Evolutionary conservation across 2,329 filamentous ascomycete species (phyloP).

Genomic region (Penicillium sclerotigenum): DNA sequence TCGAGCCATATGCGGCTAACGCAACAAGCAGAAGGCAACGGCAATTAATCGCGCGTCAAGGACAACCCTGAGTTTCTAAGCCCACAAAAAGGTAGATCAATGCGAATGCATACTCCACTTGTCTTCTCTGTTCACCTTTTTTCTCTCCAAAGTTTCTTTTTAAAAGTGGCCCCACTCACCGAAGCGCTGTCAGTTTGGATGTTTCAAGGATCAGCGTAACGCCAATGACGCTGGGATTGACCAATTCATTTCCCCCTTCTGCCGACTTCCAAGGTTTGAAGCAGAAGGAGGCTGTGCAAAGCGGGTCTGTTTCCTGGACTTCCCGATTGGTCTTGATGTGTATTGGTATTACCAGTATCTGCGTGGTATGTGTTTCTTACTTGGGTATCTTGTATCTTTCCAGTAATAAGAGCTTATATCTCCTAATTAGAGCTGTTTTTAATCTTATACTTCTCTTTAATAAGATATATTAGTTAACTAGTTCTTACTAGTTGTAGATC

Average conservation of each 20-base stretch:
- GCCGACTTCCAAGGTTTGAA: conserved; percentile 10
- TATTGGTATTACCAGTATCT: conserved; percentile 7
- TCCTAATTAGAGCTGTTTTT: not conserved
- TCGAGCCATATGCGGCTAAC: not conserved
- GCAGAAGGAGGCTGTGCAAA: conserved; percentile 14
- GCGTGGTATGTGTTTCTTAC: not conserved
- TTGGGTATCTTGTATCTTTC: not conserved
- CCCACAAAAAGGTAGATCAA: conserved; percentile 3
- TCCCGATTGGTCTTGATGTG: conserved; percentile 5
- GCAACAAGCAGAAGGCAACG: not conserved
- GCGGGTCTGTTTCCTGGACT: conserved; percentile 8
- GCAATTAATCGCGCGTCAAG: conserved; percentile 4
- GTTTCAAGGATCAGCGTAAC: conserved; percentile 4
- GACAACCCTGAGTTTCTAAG: not conserved
- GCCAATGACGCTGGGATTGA: conserved; percentile 2
- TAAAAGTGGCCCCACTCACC: not conserved
- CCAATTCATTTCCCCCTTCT: conserved; percentile 4
- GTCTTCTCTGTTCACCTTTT: not conserved
- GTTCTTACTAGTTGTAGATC: not conserved
- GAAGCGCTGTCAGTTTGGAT: conserved; percentile 3
- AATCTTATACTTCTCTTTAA: not conserved
- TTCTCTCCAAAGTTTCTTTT: not conserved
- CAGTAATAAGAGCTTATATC: not conserved
- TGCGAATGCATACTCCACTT: conserved; percentile 5
- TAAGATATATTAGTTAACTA: not conserved